phyloP scores from a whole-genome alignment of 495 filamentous ascomycete species.

The Penicilliopsis zonata region DNA sequence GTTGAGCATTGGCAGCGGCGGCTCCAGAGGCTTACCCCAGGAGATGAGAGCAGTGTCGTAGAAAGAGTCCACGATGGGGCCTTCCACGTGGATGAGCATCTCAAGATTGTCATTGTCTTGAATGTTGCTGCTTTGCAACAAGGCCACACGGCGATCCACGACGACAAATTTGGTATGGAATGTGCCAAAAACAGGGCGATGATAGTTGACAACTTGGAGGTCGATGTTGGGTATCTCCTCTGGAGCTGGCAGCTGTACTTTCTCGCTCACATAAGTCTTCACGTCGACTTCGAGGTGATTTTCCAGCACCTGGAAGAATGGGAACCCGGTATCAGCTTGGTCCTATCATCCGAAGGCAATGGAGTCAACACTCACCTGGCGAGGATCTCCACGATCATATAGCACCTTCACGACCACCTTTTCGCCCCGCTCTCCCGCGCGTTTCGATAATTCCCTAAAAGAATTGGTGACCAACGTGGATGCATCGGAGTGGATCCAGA shows the following conservation, averaged over 20 bases:
- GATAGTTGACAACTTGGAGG: constrained; percentile 62
- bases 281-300: constrained; percentile 47
- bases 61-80: constrained; percentile 61
- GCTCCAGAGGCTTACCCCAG: constrained; percentile 53
- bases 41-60: constrained; percentile 63
- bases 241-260: constrained; percentile 46
- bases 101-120: constrained; percentile 69
- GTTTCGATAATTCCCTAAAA: constrained; percentile 51
- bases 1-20: constrained; percentile 44
- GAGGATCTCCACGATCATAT: constrained; percentile 59
- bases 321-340: constrained; percentile 22
- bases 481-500: constrained; percentile 58
- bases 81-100: constrained; percentile 71
- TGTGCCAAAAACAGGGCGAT: constrained; percentile 59
- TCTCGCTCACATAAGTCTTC: constrained; percentile 40
- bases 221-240: constrained; percentile 60
- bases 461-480: constrained; percentile 55
- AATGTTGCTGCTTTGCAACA: constrained; percentile 67
- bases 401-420: constrained; percentile 60
- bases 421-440: constrained; percentile 45
- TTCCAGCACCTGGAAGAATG: constrained; percentile 15
- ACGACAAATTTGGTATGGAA: constrained; percentile 71
- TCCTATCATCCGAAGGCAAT: constrained; percentile 7
- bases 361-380: constrained; percentile 28
- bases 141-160: constrained; percentile 54